Percentiles rank a stretch among this genome's conserved stretches.
These are phyloP conservation scores for Bathelium albidoporum DNA, from an alignment of 495 filamentous ascomycete genomes.

Conservation along the genomic window DNA sequence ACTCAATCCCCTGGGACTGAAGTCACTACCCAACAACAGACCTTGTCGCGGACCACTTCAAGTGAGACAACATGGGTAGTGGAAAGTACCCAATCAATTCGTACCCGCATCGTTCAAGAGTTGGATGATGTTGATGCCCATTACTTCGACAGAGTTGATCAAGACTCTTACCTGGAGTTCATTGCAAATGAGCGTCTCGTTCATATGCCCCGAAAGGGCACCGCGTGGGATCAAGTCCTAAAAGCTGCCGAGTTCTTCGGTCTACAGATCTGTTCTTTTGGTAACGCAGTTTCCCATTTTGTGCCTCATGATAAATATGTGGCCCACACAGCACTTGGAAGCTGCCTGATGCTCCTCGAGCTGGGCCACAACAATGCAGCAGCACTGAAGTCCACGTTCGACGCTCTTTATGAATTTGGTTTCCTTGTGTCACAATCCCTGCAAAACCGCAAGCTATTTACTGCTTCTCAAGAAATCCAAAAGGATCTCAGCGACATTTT, in stretches of 20 bases:
- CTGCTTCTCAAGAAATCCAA: neutral
- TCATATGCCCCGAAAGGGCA: neutral
- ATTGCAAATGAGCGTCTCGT: neutral
- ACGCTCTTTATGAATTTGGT: neutral
- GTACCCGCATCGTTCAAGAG: neutral
- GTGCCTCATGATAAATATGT: neutral
- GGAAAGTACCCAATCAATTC: neutral
- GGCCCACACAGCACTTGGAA: neutral
- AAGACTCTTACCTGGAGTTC: neutral
- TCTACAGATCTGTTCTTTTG: neutral
- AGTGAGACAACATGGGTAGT: neutral
- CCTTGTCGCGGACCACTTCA: neutral
- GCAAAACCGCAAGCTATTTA: neutral
- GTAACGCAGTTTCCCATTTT: neutral
- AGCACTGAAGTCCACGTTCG: neutral
- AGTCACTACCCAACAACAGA: neutral
- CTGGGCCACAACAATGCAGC: neutral
- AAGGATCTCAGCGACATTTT: neutral
- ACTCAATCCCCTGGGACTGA: neutral
- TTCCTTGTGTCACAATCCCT: neutral
- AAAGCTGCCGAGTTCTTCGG: neutral
- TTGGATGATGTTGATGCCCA: neutral
- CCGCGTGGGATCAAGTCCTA: neutral
- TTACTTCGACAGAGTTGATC: neutral
- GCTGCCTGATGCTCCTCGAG: neutral